phyloP scores from a whole-genome alignment of 2,329 filamentous ascomycete species.

The Arthrobotrys iridis region DNA sequence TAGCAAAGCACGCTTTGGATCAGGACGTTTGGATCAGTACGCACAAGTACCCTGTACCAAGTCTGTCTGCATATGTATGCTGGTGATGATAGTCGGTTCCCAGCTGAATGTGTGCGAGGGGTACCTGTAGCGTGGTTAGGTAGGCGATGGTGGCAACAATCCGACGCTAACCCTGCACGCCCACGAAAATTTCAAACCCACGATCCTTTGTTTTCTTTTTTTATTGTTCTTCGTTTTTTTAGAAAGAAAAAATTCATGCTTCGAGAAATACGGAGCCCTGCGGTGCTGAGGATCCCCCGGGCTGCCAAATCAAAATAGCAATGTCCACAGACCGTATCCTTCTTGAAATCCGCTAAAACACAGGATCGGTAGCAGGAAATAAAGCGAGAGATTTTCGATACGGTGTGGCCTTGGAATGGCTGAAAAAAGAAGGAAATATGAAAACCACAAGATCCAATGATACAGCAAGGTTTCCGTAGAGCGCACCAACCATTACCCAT shows the following conservation, averaged over 20 bases:
- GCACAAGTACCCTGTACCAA: constrained; percentile 32
- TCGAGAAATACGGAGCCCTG: not conserved
- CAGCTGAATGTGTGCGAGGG: constrained; percentile 40
- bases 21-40: constrained; percentile 5
- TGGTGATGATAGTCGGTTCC: constrained; percentile 41
- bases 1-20: constrained; percentile 37
- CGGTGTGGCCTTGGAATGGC: constrained; percentile 18
- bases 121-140: constrained; percentile 46
- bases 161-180: constrained; percentile 49
- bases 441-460: constrained; percentile 41
- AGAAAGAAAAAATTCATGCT: constrained; percentile 13
- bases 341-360: not conserved
- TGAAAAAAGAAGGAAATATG: constrained; percentile 52
- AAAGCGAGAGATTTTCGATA: constrained; percentile 17
- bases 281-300: constrained; percentile 1
- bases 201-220: constrained; percentile 29
- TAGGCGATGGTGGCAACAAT: constrained; percentile 52
- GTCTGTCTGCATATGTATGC: constrained; percentile 43
- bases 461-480: constrained; percentile 40
- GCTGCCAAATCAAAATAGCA: constrained; percentile 7
- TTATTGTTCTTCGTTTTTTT: not conserved
- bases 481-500: constrained; percentile 20
- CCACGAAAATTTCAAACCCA: constrained; percentile 28
- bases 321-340: constrained; percentile 10
- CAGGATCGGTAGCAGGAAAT: constrained; percentile 37